These are phyloP conservation scores for Trypanosoma rangeli DNA, from an alignment of 208 protist genomes.

Conservation along the genomic window DNA sequence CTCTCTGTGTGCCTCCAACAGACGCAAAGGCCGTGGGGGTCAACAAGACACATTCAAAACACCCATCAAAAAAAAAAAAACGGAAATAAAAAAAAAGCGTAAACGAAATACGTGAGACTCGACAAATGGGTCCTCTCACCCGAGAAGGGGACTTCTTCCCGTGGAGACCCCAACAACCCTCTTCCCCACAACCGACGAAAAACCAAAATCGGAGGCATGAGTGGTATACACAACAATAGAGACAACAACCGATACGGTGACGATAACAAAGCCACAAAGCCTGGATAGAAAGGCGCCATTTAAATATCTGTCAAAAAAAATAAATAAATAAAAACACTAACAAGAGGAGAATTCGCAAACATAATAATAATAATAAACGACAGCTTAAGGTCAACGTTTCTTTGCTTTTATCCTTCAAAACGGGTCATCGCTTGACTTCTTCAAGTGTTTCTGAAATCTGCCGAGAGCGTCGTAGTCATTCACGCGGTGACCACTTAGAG, in stretches of 20 bases:
- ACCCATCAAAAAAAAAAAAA: background rate
- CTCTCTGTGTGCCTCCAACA: background rate
- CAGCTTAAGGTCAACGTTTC: background rate
- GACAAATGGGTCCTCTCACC: background rate
- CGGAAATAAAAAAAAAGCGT: constrained; percentile 18
- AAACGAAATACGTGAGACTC: background rate
- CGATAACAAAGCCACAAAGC: background rate
- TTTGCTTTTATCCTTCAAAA: constrained; percentile 26
- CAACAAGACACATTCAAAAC: background rate
- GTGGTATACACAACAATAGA: no score
- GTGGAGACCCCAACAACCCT: background rate
- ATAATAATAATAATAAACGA: background rate
- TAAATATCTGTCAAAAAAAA: background rate
- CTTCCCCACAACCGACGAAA: background rate
- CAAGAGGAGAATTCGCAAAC: background rate
- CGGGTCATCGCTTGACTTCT: constrained; percentile 29
- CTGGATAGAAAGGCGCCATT: background rate
- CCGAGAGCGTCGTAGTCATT: constrained; percentile 42
- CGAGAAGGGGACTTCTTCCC: background rate
- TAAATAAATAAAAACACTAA: background rate
- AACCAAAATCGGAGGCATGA: background rate
- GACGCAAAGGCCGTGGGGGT: background rate
- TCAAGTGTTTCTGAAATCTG: constrained; percentile 32
- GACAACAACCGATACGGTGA: no score
- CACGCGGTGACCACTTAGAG: constrained; percentile 47